Evolutionary conservation across 768 basidiomycete genomes (phyloP), one percentile per base, ranked within the genome.

Genomic region (Pleurotus ostreatus): DNA sequence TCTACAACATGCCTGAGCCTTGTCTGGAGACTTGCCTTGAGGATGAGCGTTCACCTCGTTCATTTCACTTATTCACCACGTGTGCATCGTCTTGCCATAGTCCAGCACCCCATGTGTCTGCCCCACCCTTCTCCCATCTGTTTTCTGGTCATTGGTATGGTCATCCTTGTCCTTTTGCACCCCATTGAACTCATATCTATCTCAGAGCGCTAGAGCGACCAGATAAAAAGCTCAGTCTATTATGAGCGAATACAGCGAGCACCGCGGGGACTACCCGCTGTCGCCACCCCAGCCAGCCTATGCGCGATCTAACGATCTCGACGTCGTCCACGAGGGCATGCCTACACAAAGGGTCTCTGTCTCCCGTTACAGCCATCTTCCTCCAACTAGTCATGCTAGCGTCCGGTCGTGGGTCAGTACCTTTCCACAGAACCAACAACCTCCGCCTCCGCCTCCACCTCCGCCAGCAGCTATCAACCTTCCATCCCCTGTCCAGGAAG

Each of bases 251-350:
- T 22, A 44, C 41, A 22, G 7, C 20, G 41, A 44, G 20, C 12
- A 44, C 6, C 41, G 41, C 20, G 51, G 18, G 18, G 51, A 53
- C 5, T 40, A 22, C 22, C 37, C 51, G 11, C 25, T 53, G 37
- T 53, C 51, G 13, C 51, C 51, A 16, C 51, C 51, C 39, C 51
- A 53, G 26, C 16, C 51, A n/a, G 37, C 51, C n/a, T 53, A 53
- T 39, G 23, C 20, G 12, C 51, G 51, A 18, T 18, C 51, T 15
- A 37, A 15, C 13, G 51, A 53, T 43, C 51, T 40, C 11, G 51
- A 53, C 39, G 15, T 38, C 12, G 15, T 38, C 12, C 39, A 41
- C 18, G 51, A 53, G 23, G 18, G 34, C 2, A n/a, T 26, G 20
- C 30, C 25, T 37, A 7, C 16, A 9, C 18, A 13, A 12, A 41